A percentile compares a stretch with the other conserved stretches of the same genome.
Evolutionary conservation across 805 yeast genomes (phyloP).

Genomic region (Candida loeiensis): DNA sequence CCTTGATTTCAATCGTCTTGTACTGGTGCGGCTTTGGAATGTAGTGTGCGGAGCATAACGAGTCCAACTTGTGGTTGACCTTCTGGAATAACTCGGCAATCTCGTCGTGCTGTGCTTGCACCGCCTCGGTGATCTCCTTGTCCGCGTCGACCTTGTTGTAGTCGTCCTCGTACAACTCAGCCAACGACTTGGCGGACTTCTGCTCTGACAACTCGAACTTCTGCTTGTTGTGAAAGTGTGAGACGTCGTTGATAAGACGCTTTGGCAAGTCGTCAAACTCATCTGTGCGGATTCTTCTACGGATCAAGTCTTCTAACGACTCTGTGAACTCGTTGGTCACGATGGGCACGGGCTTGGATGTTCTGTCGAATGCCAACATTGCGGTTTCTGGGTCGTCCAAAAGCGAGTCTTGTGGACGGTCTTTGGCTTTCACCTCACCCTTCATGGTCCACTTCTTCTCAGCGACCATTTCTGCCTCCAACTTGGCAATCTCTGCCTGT

Average conservation of each 20-base stretch:
- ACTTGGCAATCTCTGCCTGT: constrained; percentile 68
- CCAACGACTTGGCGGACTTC: constrained; percentile 82
- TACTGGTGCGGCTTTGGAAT: constrained; percentile 82
- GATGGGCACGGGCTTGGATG: constrained; percentile 93
- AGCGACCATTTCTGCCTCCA: constrained; percentile 85
- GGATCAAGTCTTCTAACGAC: constrained; percentile 81
- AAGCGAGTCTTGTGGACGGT: constrained; percentile 81
- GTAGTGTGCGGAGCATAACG: constrained; percentile 91
- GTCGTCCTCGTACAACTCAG: constrained; percentile 89
- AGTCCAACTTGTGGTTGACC: constrained; percentile 72
- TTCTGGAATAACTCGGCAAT: constrained; percentile 60
- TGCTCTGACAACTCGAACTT: constrained; percentile 74
- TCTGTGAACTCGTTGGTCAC: constrained; percentile 88
- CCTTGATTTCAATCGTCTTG: constrained; percentile 74
- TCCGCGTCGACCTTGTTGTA: constrained; percentile 46
- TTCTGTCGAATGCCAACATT: constrained; percentile 84
- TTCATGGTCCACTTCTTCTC: constrained; percentile 92
- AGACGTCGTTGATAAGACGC: constrained; percentile 62
- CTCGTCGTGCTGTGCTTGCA: constrained; percentile 73
- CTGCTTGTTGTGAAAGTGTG: constrained; percentile 46
- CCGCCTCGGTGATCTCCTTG: constrained; percentile 56
- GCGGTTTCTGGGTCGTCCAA: constrained; percentile 54
- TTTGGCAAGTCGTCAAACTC: constrained; percentile 84
- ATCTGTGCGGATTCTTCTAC: constrained; percentile 68
- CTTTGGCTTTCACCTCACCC: constrained; percentile 83